phyloP scores from a whole-genome alignment of 2,329 filamentous ascomycete species.

The Penicillium sp. region DNA sequence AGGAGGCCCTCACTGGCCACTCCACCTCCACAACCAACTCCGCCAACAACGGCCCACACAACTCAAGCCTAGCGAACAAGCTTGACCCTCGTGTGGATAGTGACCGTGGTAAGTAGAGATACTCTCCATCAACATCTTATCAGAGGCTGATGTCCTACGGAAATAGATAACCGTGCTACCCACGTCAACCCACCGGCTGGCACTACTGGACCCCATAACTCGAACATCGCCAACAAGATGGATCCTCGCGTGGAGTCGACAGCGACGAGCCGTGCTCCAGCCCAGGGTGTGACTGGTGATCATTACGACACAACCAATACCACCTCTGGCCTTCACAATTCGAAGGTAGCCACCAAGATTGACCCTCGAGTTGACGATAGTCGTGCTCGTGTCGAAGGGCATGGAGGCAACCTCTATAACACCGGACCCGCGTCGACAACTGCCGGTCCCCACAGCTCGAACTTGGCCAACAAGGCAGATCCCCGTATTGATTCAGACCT shows the following conservation, averaged over 20 bases:
- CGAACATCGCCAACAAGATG: neutral
- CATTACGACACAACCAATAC: neutral
- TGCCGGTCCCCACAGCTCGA: neutral
- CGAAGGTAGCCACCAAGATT: neutral
- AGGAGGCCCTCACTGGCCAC: slow-evolving; percentile 3
- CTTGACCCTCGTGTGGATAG: slow-evolving; percentile 17
- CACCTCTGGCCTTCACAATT: neutral
- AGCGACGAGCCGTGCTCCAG: too few species aligned
- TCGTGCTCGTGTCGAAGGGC: neutral
- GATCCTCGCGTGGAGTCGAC: neutral
- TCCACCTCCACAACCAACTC: neutral
- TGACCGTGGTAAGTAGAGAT: neutral
- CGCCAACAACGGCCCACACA: slow-evolving; percentile 10
- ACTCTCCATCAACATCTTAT: neutral
- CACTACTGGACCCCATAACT: neutral
- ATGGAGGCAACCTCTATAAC: neutral
- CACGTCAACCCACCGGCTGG: neutral
- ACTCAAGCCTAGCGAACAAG: slow-evolving; percentile 10
- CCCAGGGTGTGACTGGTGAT: neutral
- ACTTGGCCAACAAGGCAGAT: slow-evolving; percentile 1
- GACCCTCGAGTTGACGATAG: neutral
- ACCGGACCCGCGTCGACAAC: neutral
- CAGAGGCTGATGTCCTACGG: neutral
- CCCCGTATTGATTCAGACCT: neutral
- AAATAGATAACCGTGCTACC: neutral